Evolutionary conservation across 2,329 filamentous ascomycete species (phyloP), one percentile per base, ranked within the genome.

Genomic region (Neonectria sp.): DNA sequence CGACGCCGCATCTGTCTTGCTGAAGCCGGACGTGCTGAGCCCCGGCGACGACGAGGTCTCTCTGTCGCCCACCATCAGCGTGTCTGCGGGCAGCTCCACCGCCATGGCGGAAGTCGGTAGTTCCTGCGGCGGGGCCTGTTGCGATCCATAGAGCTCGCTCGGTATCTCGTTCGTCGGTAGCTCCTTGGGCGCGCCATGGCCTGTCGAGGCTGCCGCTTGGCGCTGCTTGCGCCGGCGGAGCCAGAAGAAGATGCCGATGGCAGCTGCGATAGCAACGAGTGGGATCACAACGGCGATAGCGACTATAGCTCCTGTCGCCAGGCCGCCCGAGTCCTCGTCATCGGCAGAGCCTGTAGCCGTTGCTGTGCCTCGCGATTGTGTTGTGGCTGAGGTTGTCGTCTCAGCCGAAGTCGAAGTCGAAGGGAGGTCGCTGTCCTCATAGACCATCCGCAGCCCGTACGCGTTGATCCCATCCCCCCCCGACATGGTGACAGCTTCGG

Each of bases 381-480:
- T 43, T 17, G 17, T 55, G 40, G 52, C 58, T 4, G 60, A 55
- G 2, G 67, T 61, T 17, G 62, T 55, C 15, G 70, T 51, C 15
- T 53, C 52, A 4, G 46, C 56, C 15, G 12, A 4, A 17, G 63
- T 72, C 24, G 59, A 69, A 35, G 66, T 63, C 40, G 40, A n/a
- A 11, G 40, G 24, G 3, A 77, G 27, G 43, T 81, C 78, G 8
- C 70, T 78, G n/a, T 67, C 46, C 45, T 80, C 72, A 57, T 79
- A 77, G 12, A 82, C 74, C 79, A 81, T 82, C 8, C 77, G 73
- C 12, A 81, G 56, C 37, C 79, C 79, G 49, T 72, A 80, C 0
- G 79, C 80, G 40, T 81, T 79, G 29, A 81, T 68, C 3, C 77
- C 79, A 1, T 67, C 75, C 0, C 65, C 72, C 7, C 70, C 71